Evolutionary conservation across 2,329 filamentous ascomycete genomes (phyloP).

Genomic region (Fusarium sp.): DNA sequence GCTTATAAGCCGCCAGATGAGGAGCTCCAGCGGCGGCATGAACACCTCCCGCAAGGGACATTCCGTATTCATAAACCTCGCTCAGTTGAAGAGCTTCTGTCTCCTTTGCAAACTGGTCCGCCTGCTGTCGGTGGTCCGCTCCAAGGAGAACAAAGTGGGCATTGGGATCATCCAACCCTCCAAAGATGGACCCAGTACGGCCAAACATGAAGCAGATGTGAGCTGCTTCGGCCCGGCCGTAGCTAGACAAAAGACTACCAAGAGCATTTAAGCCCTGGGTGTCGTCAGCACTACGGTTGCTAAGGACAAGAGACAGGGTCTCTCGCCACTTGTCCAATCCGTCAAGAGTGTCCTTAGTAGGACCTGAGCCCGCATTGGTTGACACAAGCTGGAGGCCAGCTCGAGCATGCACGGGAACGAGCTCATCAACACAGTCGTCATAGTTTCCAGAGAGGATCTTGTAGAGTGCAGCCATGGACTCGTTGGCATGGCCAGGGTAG

Average conservation of each 20-base stretch:
- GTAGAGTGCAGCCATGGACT: conserved; percentile 90
- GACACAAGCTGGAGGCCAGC: conserved; percentile 92
- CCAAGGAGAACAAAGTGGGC: conserved; percentile 84
- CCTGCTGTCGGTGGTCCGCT: conserved; percentile 76
- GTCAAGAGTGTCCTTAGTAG: conserved; percentile 75
- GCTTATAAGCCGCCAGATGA: conserved; percentile 89
- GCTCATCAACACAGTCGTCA: conserved; percentile 93
- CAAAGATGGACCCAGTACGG: conserved; percentile 72
- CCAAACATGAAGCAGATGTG: conserved; percentile 95
- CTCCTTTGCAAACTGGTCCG: conserved; percentile 77
- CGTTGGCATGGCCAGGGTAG: conserved; percentile 76
- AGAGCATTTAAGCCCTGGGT: conserved; percentile 78
- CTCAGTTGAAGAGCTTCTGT: conserved; percentile 90
- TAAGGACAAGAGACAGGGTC: conserved; percentile 82
- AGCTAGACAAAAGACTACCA: conserved; percentile 81
- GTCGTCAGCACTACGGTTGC: conserved; percentile 86
- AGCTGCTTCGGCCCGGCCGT: conserved; percentile 88
- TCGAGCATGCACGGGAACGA: conserved; percentile 90
- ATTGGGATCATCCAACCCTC: conserved; percentile 81
- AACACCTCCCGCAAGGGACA: conserved; percentile 69
- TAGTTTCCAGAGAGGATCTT: conserved; percentile 92
- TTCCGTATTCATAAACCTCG: conserved; percentile 91
- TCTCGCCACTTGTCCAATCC: conserved; percentile 95
- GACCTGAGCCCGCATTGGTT: conserved; percentile 67
- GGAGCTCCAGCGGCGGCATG: conserved; percentile 68